These are phyloP conservation scores for Wickerhamomyces rabaulensis DNA, from an alignment of 805 yeast species.

Conservation along the genomic window DNA sequence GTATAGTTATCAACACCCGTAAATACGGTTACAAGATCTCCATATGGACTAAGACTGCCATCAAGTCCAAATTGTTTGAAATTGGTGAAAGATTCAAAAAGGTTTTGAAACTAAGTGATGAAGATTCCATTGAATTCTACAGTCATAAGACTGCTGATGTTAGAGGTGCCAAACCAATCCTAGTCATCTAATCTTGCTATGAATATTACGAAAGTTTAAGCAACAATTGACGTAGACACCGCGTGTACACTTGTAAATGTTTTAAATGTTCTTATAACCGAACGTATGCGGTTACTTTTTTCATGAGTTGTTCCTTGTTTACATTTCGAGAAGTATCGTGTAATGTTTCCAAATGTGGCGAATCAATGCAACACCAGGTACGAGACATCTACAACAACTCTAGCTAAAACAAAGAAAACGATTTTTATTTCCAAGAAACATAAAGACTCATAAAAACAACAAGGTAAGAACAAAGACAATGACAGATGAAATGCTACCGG, in stretches of 20 bases:
- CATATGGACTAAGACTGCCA: conserved; percentile 86
- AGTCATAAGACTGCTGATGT: conserved; percentile 39
- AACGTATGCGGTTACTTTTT: too few species aligned
- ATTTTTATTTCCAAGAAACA: not conserved
- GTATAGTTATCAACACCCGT: conserved; percentile 88
- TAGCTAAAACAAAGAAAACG: not conserved
- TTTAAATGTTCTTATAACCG: too few species aligned
- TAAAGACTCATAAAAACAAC: conserved; percentile 12
- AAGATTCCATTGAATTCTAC: conserved; percentile 75
- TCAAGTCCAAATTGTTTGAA: conserved; percentile 55
- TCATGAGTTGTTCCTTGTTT: too few species aligned
- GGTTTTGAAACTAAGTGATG: conserved; percentile 69
- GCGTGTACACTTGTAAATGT: too few species aligned
- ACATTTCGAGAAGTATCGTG: too few species aligned
- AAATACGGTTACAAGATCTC: conserved; percentile 78
- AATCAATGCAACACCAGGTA: too few species aligned
- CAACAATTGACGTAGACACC: too few species aligned
- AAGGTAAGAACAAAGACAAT: conserved; percentile 15
- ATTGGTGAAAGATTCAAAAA: conserved; percentile 86
- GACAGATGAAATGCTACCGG: conserved; percentile 10
- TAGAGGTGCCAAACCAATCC: conserved; percentile 24
- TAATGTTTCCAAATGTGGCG: too few species aligned
- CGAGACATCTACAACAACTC: too few species aligned
- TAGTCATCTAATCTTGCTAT: conserved; percentile 16
- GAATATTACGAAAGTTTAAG: not conserved